Conservation (phyloP, 1,284 basidiomycete genomes). For the Cystobasidium sp. region DNA sequence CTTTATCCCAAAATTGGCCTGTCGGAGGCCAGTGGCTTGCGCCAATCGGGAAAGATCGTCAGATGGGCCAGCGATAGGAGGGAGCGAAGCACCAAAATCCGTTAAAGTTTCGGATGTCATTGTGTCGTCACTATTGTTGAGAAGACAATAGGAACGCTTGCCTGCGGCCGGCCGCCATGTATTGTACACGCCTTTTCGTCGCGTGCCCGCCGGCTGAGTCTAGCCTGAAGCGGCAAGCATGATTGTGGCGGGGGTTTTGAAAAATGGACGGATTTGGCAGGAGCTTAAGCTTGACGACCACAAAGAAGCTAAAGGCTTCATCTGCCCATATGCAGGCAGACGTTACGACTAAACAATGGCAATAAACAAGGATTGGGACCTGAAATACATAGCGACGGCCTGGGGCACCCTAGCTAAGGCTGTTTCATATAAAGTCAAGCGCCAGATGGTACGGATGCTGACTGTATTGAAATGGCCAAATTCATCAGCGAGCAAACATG, state of each 20-base stretch:
- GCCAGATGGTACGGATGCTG: not conserved
- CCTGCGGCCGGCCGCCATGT: not conserved
- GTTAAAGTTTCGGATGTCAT: slow-evolving; percentile 4
- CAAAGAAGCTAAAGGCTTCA: not conserved
- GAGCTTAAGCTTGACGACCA: not conserved
- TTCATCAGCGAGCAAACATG: slow-evolving; percentile 10
- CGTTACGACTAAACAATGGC: not conserved
- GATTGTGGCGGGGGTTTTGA: not conserved
- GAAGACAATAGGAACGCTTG: not conserved
- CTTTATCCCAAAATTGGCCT: too few relatives aligned
- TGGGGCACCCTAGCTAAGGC: too few relatives aligned
- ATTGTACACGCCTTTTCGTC: not conserved
- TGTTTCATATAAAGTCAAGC: not conserved
- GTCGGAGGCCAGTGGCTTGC: too few relatives aligned
- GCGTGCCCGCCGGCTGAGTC: not conserved
- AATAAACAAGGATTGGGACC: not conserved
- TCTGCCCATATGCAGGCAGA: slow-evolving; percentile 1
- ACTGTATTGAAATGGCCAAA: slow-evolving; percentile 8
- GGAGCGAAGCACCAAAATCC: not conserved
- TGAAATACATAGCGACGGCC: too few relatives aligned
- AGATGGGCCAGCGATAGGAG: not conserved
- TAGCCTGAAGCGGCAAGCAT: not conserved
- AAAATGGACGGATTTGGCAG: slow-evolving; percentile 17
- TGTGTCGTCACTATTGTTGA: slow-evolving; percentile 24
- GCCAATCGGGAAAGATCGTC: too few relatives aligned